Evolutionary conservation across 1,139 yeast genomes (phyloP), one percentile per base, ranked within the genome.

Genomic region (Scheffersomyces parashehatae): DNA sequence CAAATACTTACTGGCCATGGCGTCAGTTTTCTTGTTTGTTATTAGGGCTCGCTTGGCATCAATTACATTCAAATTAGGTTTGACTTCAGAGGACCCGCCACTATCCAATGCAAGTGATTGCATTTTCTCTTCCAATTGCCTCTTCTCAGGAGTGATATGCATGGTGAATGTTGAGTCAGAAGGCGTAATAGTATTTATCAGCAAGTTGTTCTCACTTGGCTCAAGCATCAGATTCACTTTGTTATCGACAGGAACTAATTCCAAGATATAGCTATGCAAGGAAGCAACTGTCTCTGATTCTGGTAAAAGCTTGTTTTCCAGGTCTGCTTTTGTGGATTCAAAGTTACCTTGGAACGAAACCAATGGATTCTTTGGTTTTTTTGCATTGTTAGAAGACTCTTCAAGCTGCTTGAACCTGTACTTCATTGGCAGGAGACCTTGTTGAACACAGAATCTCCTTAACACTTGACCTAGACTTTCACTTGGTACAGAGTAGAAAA

Each of bases 381-480:
- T 31, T 5, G n/a, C 35, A 31, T 31, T 31, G 5, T 31, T 31
- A 20, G 35, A 31, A 10, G 35, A 31, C 11, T 13, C 16, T 9
- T 31, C 24, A 8, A 31, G 35, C 5, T 11, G 12, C 28, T 43
- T 47, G 37, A 70, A 55, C 29, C 44, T 52, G 46, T 61, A 68
- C 37, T 58, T 58, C 0, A 58, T 41, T 2, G 66, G 55, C 33
- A 65, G 60, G 24, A 72, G 51, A 5, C 65, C 65, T 31, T 60
- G 55, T 30, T 60, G 60, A 14, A 54, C 32, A 51, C 77, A 71
- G 46, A 69, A 62, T 35, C 68, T 68, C 36, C 58, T 53, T 12
- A 71, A 50, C 6, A 68, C 62, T 20, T 67, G 68, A 3, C 65
- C 69, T 24, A 70, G 59, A 1, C 67, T 62, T 31, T 56, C 53